Percentiles rank a stretch among this genome's conserved stretches.
These are phyloP conservation scores for Colletotrichum salicis DNA, from an alignment of 2,329 filamentous ascomycete genomes.

Conservation along the genomic window DNA sequence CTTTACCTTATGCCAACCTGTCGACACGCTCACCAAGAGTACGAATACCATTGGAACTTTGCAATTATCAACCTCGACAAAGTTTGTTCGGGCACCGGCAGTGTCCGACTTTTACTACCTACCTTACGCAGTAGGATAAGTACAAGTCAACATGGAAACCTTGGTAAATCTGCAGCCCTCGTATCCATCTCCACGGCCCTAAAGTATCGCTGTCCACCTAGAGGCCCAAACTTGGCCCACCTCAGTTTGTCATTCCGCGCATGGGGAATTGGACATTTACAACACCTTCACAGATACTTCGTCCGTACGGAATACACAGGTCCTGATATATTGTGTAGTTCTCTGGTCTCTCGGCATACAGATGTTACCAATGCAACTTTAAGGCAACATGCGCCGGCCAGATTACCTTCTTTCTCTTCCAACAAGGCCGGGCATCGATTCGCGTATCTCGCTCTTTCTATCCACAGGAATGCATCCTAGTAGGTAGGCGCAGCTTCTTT, in stretches of 20 bases:
- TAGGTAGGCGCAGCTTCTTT: background rate
- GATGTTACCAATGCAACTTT: background rate
- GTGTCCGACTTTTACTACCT: background rate
- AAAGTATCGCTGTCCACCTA: background rate
- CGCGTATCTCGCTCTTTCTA: background rate
- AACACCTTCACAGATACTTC: background rate
- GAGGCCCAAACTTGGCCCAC: too few species aligned
- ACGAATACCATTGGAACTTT: background rate
- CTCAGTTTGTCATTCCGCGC: too few species aligned
- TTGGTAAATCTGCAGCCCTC: background rate
- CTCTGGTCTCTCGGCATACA: background rate
- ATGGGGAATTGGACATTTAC: background rate
- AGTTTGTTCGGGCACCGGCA: background rate
- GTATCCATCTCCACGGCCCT: background rate
- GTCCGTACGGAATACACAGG: too few species aligned
- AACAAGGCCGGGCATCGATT: background rate
- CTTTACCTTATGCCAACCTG: background rate
- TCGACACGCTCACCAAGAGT: too few species aligned
- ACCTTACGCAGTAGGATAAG: background rate
- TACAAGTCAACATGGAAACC: too few species aligned
- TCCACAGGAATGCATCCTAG: conserved; percentile 15
- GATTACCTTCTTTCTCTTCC: background rate
- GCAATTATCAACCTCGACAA: too few species aligned
- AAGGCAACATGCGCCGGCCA: background rate
- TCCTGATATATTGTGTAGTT: background rate